Percentiles rank a stretch among this genome's conserved stretches.
Conservation (phyloP, 306 rosid genomes). For the Cucumis sativus region DNA sequence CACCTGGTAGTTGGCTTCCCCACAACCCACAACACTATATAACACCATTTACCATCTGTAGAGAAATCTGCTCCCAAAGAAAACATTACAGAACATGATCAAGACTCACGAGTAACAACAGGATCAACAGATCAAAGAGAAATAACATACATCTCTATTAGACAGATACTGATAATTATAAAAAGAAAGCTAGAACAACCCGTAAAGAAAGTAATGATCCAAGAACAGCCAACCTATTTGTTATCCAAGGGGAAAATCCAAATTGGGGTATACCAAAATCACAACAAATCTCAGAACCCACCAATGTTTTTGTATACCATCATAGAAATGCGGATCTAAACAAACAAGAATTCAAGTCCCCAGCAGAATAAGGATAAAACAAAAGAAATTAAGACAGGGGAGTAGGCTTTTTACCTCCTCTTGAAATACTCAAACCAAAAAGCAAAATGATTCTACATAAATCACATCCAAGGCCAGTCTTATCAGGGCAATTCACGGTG, state of each 20-base stretch:
- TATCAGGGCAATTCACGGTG: slow-evolving; percentile 51
- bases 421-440: slow-evolving; percentile 42
- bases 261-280: background rate
- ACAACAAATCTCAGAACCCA: background rate
- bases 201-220: background rate
- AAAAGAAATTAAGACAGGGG: background rate
- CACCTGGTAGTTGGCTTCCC: slow-evolving; percentile 36
- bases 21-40: slow-evolving; percentile 39
- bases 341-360: background rate
- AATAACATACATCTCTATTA: background rate
- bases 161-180: background rate
- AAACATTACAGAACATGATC: background rate
- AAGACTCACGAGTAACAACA: background rate
- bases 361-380: background rate
- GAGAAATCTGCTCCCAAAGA: slow-evolving; percentile 21
- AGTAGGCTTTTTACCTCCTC: slow-evolving; percentile 28
- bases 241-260: background rate
- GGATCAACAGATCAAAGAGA: background rate
- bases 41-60: slow-evolving; percentile 63
- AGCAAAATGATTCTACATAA: slow-evolving; percentile 36
- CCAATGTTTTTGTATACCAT: background rate
- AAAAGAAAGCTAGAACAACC: background rate
- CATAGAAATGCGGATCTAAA: background rate
- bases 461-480: slow-evolving; percentile 48
- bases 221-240: background rate